Evolutionary conservation across 805 yeast species (phyloP).

Genomic region (Kodamaea kakaduensis): DNA sequence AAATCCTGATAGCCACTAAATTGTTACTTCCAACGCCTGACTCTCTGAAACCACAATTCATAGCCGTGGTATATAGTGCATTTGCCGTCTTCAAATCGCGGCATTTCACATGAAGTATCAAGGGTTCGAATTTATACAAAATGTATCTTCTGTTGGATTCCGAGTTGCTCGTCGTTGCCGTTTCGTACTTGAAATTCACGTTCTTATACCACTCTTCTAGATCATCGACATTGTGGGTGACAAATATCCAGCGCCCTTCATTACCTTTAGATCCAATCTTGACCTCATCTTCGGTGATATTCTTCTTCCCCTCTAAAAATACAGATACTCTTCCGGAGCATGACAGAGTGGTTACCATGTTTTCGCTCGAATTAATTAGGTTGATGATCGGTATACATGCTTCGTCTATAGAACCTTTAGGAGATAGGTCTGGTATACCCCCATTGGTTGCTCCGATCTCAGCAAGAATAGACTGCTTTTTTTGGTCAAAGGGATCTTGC

Average conservation of each 20-base stretch:
- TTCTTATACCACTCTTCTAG: constrained; percentile 47
- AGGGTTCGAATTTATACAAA: constrained; percentile 78
- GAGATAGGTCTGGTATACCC: constrained; percentile 62
- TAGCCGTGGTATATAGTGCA: constrained; percentile 62
- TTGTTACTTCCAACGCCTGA: constrained; percentile 79
- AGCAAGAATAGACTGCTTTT: constrained; percentile 50
- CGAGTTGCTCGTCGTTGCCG: constrained; percentile 6
- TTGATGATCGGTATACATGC: constrained; percentile 69
- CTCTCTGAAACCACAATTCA: constrained; percentile 84
- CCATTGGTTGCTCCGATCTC: constrained; percentile 46
- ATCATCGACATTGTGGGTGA: constrained; percentile 58
- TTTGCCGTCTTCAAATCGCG: constrained; percentile 56
- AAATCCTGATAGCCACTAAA: constrained; percentile 72
- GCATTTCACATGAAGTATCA: constrained; percentile 81
- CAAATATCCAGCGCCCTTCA: constrained; percentile 81
- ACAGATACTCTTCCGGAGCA: constrained; percentile 87
- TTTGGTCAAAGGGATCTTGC: constrained; percentile 63
- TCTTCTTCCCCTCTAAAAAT: constrained; percentile 69
- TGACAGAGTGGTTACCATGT: constrained; percentile 82
- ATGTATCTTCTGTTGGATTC: constrained; percentile 46
- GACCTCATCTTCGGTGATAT: constrained; percentile 14
- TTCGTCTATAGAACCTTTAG: constrained; percentile 82
- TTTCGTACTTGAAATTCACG: constrained; percentile 18
- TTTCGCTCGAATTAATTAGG: constrained; percentile 55
- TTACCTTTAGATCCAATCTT: constrained; percentile 80